These are phyloP conservation scores for Knufia petricola DNA, from an alignment of 2,329 filamentous ascomycete genomes.

Conservation along the genomic window DNA sequence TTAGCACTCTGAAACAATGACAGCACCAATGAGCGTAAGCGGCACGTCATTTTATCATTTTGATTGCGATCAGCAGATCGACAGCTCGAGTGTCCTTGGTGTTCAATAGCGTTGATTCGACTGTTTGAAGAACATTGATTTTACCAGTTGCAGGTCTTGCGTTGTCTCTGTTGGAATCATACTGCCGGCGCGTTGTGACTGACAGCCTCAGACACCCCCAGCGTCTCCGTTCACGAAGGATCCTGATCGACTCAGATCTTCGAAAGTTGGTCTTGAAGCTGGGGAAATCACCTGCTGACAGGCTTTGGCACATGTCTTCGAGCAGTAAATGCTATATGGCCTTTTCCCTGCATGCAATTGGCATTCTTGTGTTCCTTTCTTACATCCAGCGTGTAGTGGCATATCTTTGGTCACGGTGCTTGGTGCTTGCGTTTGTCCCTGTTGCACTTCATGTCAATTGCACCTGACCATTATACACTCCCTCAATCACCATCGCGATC, in stretches of 20 bases:
- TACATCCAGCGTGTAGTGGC: not conserved
- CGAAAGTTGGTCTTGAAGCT: conserved; percentile 8
- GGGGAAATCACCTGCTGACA: not conserved
- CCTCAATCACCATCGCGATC: not conserved
- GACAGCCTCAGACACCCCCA: not conserved
- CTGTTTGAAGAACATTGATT: conserved; percentile 6
- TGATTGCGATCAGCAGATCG: conserved; percentile 11
- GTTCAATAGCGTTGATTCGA: conserved; percentile 7
- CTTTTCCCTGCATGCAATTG: not conserved
- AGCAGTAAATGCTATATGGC: not conserved
- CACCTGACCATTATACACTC: not conserved
- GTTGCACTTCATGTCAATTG: not conserved
- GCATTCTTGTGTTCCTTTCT: not conserved
- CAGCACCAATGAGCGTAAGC: not conserved
- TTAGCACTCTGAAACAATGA: conserved; percentile 2
- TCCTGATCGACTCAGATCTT: conserved; percentile 9
- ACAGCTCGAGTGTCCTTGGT: not conserved
- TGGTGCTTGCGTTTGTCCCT: not conserved
- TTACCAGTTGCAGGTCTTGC: not conserved
- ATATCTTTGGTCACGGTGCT: not conserved
- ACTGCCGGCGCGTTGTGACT: not conserved
- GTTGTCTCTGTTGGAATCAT: conserved; percentile 2
- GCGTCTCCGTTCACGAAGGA: not conserved
- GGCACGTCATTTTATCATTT: conserved; percentile 10
- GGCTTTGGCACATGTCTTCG: not conserved